A percentile compares a stretch with the other conserved stretches of the same genome.
These are phyloP conservation scores for Ascodesmis nigricans DNA, from an alignment of 495 filamentous ascomycete genomes.

Conservation along the genomic window DNA sequence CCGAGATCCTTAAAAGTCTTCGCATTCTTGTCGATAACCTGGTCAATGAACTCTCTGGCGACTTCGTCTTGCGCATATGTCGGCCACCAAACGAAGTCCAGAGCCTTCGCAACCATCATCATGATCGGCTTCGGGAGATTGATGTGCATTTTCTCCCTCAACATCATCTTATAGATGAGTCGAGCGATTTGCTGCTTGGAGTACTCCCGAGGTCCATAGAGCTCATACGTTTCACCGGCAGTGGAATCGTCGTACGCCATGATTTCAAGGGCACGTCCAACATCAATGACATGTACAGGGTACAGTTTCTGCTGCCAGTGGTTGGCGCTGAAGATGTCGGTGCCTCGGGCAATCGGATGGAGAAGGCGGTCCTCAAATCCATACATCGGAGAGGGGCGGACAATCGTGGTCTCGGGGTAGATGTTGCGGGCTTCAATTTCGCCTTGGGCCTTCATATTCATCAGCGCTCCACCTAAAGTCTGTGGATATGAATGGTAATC, in stretches of 20 bases:
- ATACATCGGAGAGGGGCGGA: conserved; percentile 81
- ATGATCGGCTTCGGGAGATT: conserved; percentile 67
- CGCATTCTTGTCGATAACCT: conserved; percentile 68
- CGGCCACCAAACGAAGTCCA: conserved; percentile 81
- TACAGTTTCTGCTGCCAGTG: conserved; percentile 75
- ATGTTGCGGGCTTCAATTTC: conserved; percentile 71
- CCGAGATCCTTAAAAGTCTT: conserved; percentile 92
- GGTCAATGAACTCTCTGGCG: conserved; percentile 84
- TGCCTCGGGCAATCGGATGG: conserved; percentile 53
- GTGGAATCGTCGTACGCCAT: conserved; percentile 84
- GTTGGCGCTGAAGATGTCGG: conserved; percentile 73
- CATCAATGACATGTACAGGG: conserved; percentile 82
- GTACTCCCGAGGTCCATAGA: conserved; percentile 87
- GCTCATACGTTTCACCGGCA: conserved; percentile 74
- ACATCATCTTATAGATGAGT: conserved; percentile 76
- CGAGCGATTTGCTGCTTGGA: conserved; percentile 66
- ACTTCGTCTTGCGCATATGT: conserved; percentile 65
- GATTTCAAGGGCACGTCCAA: conserved; percentile 62
- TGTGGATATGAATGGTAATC: conserved; percentile 5
- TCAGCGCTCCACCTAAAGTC: conserved; percentile 9
- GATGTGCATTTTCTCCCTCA: conserved; percentile 71
- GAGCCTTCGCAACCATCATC: conserved; percentile 43
- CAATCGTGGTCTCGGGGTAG: conserved; percentile 95
- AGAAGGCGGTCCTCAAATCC: conserved; percentile 88
- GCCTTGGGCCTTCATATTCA: conserved; percentile 37